Conservation (phyloP, 106 monocot species). For the Dactylorhiza incarnata region DNA sequence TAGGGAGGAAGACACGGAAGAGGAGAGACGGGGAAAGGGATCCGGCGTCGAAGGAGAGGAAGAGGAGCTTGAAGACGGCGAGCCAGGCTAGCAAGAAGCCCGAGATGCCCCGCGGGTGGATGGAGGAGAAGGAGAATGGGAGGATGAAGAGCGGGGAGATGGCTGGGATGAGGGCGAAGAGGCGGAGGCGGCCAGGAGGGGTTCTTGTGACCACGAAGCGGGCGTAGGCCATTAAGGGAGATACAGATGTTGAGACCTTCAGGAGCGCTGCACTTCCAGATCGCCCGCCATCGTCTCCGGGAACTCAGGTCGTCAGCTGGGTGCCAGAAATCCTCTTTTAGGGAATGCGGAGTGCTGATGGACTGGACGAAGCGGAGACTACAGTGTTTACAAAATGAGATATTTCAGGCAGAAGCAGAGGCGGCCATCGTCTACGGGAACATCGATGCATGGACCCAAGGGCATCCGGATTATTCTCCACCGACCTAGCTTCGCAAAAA, state of each 20-base stretch:
- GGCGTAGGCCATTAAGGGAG: constrained; percentile 35
- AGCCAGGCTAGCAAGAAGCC: constrained; percentile 79
- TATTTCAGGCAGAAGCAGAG: too few species aligned
- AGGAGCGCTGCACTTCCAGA: constrained; percentile 1
- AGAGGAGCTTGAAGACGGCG: constrained; percentile 73
- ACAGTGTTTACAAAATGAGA: too few species aligned
- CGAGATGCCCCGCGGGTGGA: constrained; percentile 49
- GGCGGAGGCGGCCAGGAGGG: constrained; percentile 35
- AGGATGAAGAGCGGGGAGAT: constrained; percentile 41
- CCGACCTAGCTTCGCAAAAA: too few species aligned
- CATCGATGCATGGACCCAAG: too few species aligned
- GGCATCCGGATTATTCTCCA: too few species aligned
- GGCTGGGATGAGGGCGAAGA: constrained; percentile 43
- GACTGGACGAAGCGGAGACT: too few species aligned
- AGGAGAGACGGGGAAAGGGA: constrained; percentile 55
- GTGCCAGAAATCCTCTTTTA: too few species aligned
- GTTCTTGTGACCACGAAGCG: constrained; percentile 25
- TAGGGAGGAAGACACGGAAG: constrained; percentile 18
- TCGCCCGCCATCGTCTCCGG: not conserved
- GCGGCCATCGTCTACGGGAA: too few species aligned
- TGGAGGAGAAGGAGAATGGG: constrained; percentile 51
- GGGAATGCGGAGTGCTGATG: too few species aligned
- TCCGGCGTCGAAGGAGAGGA: constrained; percentile 55
- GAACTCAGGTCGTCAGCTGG: not conserved
- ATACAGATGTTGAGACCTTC: constrained; percentile 4